A percentile compares a stretch with the other conserved stretches of the same genome.
These are phyloP conservation scores for Talaromyces trachyspermus DNA, from an alignment of 495 filamentous ascomycete species.

Conservation along the genomic window DNA sequence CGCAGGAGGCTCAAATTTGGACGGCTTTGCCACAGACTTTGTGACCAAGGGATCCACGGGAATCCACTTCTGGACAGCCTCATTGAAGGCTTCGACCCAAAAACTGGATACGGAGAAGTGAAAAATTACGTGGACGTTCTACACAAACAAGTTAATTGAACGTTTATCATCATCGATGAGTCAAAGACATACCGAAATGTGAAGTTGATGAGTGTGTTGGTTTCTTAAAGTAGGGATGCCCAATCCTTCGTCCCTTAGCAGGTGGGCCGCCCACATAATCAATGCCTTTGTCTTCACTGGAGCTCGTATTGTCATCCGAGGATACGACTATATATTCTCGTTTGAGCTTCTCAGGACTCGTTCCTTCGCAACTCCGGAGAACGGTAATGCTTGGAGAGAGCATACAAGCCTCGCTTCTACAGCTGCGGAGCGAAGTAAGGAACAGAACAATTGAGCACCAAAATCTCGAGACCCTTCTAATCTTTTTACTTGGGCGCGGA, in stretches of 20 bases:
- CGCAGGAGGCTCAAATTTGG: conserved; percentile 72
- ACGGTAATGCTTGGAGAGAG: conserved; percentile 79
- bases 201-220: conserved; percentile 12
- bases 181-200: conserved; percentile 23
- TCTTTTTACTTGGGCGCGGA: conserved; percentile 55
- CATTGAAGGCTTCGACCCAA: conserved; percentile 89
- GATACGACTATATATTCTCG: conserved; percentile 30
- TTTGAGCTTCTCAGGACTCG: conserved; percentile 30
- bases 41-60: conserved; percentile 82
- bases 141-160: not conserved
- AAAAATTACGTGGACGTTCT: conserved; percentile 22
- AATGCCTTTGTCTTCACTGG: conserved; percentile 17
- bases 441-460: conserved; percentile 85
- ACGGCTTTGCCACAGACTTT: conserved; percentile 61
- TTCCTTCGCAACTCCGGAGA: conserved; percentile 51
- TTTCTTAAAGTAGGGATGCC: conserved; percentile 35
- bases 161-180: not conserved
- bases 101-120: conserved; percentile 73
- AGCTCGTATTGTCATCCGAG: conserved; percentile 29
- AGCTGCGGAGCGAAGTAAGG: conserved; percentile 66
- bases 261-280: conserved; percentile 1
- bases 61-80: conserved; percentile 81
- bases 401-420: conserved; percentile 85
- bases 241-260: conserved; percentile 29
- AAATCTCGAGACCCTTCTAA: conserved; percentile 78